Base-by-base conservation (phyloP, 129 eudicot species). In the Lactuca saligna region DNA sequence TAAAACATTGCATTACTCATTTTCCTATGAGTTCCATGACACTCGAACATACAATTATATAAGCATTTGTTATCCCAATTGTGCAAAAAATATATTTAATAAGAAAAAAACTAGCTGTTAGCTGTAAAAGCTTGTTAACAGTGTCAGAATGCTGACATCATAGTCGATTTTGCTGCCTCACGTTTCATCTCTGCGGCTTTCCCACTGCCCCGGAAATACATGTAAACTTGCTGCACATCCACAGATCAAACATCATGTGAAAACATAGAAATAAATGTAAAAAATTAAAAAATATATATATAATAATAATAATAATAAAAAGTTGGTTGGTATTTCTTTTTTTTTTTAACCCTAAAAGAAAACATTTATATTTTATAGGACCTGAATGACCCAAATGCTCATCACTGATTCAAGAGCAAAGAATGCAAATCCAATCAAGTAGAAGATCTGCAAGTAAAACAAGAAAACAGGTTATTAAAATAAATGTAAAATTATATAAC, bases 351-450 rank as follows among this genome's bases (percentile, higher is more conserved):
- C 5, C 0, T 16, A 64, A 8, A 58, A 55, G 0, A 10, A 5
- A 61, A 17, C 34, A 39, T 37, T 20, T 46, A 10, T 42, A 57
- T n/a, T 37, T 38, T 44, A 10, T 17, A 64, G 33, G n/a, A 92
- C 99, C 99, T 93, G 95, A 69, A 89, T 89, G 55, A 93, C 97
- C 99, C 99, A 93, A 71, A 93, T 72, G 88, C 99, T 89, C 65
- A 93, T 80, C 73, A 85, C 25, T 41, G 95, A 79, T 77, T 93
- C 99, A 65, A 93, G 41, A 70, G 77, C 77, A 65, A 93, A 93
- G 25, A 85, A 71, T 68, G 79, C 90, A 69, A 89, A 89, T 42
- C 99, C 99, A 16, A 93, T 75, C 6, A 89, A 55, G 77, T 89
- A 93, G 59, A 89, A 89, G 65, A 85, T 73, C 99, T 89, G 91